Base-by-base conservation (phyloP, 257 asterid species). In the Eucommia ulmoides region DNA sequence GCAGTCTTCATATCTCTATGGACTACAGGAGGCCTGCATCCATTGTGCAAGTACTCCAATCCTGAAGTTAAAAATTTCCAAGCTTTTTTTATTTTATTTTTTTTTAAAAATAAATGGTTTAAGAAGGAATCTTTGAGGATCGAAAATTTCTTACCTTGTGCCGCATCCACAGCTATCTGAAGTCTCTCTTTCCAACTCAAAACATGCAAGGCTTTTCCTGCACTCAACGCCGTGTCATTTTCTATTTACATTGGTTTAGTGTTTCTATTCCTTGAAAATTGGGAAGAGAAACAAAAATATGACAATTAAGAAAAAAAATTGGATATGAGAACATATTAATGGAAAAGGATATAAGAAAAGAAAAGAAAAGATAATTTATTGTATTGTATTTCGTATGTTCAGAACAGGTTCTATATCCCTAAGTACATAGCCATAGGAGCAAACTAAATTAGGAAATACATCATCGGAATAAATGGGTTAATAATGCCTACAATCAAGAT, bases 181-280 rank as follows among this genome's bases (percentile, higher is more conserved):
- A 76, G 68, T 45, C 77, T 69, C 45, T 25, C 63, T 15, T 51
- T 45, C 83, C 77, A 76, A 26, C 68, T 69, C 68, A 76, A 46
- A 24, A 46, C 65, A 23, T 21, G 25, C 8, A 29, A 8, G 24
- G 44, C n/a, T 9, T 1, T 61, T 18, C 20, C 66, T 65, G 61
- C 52, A 56, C 26, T 23, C 19, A 24, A 9, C 29, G 21, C 44
- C n/a, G n/a, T n/a, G n/a, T n/a, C n/a, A n/a, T n/a, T 35, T 35
- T 26, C 38, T 10, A 35, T 2, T 35, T 15, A 18, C 11, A 35
- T 2, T 6, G 2, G 24, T 24, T 8, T 22, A 19, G 19, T 10
- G 29, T 25, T 17, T 7, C 38, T 29, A 0, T 35, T 35, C 15
- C 11, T 6, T 35, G 44, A 11, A 35, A 2, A 35, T 10, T 3